Percentiles rank a stretch among this genome's conserved stretches.
Evolutionary conservation across 176 grass and related monocot genomes (phyloP).

Genomic region (Bonia amplexicaulis): DNA sequence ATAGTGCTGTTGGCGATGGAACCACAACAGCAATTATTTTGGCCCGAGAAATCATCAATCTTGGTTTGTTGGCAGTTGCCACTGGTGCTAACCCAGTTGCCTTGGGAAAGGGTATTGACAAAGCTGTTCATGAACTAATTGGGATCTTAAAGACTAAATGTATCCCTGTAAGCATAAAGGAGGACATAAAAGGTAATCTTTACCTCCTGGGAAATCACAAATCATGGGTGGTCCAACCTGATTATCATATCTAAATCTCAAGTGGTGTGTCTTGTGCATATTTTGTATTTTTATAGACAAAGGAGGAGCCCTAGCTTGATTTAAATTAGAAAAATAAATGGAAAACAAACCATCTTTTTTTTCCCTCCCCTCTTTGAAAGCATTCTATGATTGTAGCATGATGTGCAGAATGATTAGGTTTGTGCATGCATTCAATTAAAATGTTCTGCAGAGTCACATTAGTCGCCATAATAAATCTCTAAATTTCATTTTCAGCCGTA

Average conservation of each 20-base stretch:
- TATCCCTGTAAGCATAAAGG: conserved; percentile 64
- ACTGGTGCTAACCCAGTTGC: conserved; percentile 83
- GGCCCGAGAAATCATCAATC: conserved; percentile 83
- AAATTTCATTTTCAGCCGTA: conserved; percentile 57
- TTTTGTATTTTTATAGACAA: not conserved
- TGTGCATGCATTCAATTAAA: not conserved
- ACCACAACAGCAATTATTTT: conserved; percentile 93
- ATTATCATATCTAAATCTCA: not conserved
- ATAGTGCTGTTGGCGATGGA: conserved; percentile 73
- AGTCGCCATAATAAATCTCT: not conserved
- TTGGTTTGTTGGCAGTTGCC: conserved; percentile 69
- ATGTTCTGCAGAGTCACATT: not conserved
- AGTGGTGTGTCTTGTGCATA: not conserved
- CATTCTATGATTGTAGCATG: not conserved
- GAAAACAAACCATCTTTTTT: not conserved
- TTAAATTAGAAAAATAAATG: not conserved
- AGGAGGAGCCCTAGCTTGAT: not conserved
- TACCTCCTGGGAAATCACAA: not conserved
- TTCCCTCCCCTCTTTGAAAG: not conserved
- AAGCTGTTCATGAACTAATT: conserved; percentile 68
- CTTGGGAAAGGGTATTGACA: conserved; percentile 83
- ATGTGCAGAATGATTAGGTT: not conserved
- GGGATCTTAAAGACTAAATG: conserved; percentile 57
- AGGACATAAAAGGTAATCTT: conserved; percentile 80
- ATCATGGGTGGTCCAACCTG: not conserved